Evolutionary conservation across 192 early-diverging fungal genomes (phyloP), one percentile per base, ranked within the genome.

Genomic region (Phycomyces nitens): DNA sequence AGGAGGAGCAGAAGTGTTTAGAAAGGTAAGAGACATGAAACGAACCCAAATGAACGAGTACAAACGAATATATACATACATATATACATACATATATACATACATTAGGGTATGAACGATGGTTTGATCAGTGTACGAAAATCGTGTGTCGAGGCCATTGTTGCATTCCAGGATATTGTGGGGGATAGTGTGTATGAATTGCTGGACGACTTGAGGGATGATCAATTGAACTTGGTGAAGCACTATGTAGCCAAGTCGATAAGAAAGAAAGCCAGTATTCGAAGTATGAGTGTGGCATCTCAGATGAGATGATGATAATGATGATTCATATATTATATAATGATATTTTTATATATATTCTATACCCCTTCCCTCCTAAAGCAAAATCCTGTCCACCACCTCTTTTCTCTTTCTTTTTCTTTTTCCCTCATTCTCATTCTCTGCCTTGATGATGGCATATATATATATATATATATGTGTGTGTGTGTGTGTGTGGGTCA

Each of bases 121-220:
- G 34, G 59, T 22, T 23, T 56, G 29, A 58, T 76, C 18, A 60
- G 62, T 20, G 43, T 70, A 42, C 64, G 74, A 15, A 76, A 76
- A 54, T 53, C 68, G 3, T 70, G 74, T 24, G 74, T 76, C 12
- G 65, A 71, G 50, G 64, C 74, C 12, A 68, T 76, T 18, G 68
- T 76, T 14, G 65, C 43, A 22, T 76, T 76, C 39, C 65, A 76
- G 43, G 65, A 76, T 54, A 29, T 71, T 10, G 22, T 71, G n/a
- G 69, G 69, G 21, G 74, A 63, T 52, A 61, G 57, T 44, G 29
- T 76, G 5, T 71, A 58, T 58, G 42, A 38, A 5, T 68, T 60
- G 16, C 53, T 76, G 23, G 38, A 60, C 23, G 74, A 71, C 50
- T 60, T 76, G n/a, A 26, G 74, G 18, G 64, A 70, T 20, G 74